Base-by-base conservation (phyloP, 495 filamentous ascomycete species). In the Aspergillus sclerotiicarbonarius region DNA sequence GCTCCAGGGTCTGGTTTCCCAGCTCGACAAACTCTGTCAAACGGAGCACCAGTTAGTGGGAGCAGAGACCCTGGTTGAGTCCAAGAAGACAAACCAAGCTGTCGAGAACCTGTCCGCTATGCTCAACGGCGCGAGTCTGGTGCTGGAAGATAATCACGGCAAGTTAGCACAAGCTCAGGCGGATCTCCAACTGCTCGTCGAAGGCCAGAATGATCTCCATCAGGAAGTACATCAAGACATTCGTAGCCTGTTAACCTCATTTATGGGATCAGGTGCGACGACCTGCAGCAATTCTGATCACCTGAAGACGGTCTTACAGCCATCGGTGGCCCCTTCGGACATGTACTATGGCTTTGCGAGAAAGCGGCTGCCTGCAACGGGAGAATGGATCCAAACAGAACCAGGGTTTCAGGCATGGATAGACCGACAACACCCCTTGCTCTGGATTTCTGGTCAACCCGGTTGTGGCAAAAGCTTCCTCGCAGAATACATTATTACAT, bases 391-490 rank as follows among this genome's bases (percentile, higher is more conserved):
- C 8, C 29, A 16, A 8, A n/a, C 2, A 1, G 53, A 55, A n/a
- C 21, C 18, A 10, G 8, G 5, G 0, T 55, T 55, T n/a, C 20
- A 31, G 29, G 8, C 10, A 1, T 55, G 53, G 37, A 5, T 55
- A 21, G 39, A 32, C 0, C 9, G 13, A 3, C 4, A 31, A 6
- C 6, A 21, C 3, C 52, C 19, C 1, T 19, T 54, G 15, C 19
- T 54, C 16, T 47, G 31, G 30, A 20, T 56, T 29, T 19, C 15
- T 41, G 54, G 54, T 15, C 57, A 33, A 12, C 66, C 65, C 19
- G 71, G 71, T 8, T 54, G 60, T 9, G 71, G 71, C 4, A 72
- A 74, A 52, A 68, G 63, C 4, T 71, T 59, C 53, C 58, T 74
- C 5, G 63, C 67, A 12, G 46, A 62, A 4, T 63, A 62, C 21